Evolutionary conservation across 441 rosid species (phyloP).

Genomic region (Bruguiera hainesii): DNA sequence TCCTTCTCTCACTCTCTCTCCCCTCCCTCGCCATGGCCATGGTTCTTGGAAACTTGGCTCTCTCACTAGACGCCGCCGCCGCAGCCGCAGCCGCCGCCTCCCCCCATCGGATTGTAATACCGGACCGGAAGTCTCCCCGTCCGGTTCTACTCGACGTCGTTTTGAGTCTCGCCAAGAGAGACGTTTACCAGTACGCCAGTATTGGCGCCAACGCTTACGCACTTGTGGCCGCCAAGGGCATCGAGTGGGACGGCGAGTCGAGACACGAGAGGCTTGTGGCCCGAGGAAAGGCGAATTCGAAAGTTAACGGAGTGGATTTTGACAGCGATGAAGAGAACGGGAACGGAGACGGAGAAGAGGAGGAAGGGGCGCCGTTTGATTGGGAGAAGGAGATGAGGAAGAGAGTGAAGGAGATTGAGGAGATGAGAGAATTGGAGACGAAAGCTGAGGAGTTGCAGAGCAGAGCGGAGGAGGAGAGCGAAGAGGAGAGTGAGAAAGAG

Average conservation of each 20-base stretch:
- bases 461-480: conserved; percentile 44
- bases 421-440: conserved; percentile 73
- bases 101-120: conserved; percentile 39
- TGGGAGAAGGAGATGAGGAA: conserved; percentile 74
- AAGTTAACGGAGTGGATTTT: conserved; percentile 34
- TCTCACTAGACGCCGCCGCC: conserved; percentile 37
- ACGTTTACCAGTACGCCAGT: conserved; percentile 15
- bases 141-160: conserved; percentile 43
- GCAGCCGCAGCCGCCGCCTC: conserved; percentile 25
- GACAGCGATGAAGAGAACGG: conserved; percentile 69
- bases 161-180: conserved; percentile 51
- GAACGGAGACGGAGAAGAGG: conserved; percentile 34
- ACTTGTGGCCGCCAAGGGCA: conserved; percentile 24
- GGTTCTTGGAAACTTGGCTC: conserved; percentile 64
- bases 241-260: conserved; percentile 21
- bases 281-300: conserved; percentile 27
- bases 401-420: conserved; percentile 63
- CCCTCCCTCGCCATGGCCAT: conserved; percentile 44
- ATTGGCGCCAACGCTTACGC: conserved; percentile 26
- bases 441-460: conserved; percentile 84
- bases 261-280: conserved; percentile 21
- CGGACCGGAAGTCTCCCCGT: conserved; percentile 57
- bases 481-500: conserved; percentile 78
- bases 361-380: conserved; percentile 39
- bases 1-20: conserved; percentile 11